phyloP scores from a whole-genome alignment of 2,329 filamentous ascomycete genomes.

The Aulographum hederae region DNA sequence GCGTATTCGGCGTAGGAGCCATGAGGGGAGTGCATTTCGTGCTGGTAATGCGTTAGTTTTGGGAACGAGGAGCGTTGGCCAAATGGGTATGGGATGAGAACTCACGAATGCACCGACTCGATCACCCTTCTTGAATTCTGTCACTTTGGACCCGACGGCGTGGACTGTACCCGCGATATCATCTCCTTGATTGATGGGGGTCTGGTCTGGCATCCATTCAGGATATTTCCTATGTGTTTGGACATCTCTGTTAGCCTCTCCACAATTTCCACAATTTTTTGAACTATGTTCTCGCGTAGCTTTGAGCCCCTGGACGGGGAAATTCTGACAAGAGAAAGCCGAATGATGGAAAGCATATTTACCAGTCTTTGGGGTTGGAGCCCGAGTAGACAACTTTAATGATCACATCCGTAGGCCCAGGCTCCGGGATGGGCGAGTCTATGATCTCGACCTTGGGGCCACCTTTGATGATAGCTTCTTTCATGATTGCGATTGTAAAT shows the following conservation, averaged over 20 bases:
- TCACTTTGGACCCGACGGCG: constrained; percentile 34
- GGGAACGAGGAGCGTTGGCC: no score
- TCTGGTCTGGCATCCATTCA: constrained; percentile 1
- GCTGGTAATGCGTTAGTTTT: no score
- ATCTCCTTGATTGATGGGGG: constrained; percentile 28
- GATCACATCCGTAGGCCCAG: constrained; percentile 7
- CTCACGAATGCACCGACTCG: constrained; percentile 37
- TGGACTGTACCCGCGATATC: constrained; percentile 38
- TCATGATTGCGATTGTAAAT: constrained; percentile 3
- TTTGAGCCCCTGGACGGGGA: constrained; percentile 4
- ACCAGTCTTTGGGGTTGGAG: constrained; percentile 31
- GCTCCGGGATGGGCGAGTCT: constrained; percentile 15
- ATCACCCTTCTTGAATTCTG: constrained; percentile 38
- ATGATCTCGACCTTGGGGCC: constrained; percentile 18
- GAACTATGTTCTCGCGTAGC: constrained; percentile 1
- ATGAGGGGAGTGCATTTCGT: constrained; percentile 30
- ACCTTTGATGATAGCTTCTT: constrained; percentile 15
- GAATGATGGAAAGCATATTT: neutral
- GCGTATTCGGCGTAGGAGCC: constrained; percentile 46
- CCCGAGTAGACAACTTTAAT: constrained; percentile 17
- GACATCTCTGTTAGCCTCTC: neutral
- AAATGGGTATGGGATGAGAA: no score
- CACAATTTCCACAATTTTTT: no score
- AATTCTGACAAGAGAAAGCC: constrained; percentile 7
- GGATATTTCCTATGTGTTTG: constrained; percentile 11